Evolutionary conservation across 345 rosid genomes (phyloP).

Genomic region (Eutrema heterophyllum): DNA sequence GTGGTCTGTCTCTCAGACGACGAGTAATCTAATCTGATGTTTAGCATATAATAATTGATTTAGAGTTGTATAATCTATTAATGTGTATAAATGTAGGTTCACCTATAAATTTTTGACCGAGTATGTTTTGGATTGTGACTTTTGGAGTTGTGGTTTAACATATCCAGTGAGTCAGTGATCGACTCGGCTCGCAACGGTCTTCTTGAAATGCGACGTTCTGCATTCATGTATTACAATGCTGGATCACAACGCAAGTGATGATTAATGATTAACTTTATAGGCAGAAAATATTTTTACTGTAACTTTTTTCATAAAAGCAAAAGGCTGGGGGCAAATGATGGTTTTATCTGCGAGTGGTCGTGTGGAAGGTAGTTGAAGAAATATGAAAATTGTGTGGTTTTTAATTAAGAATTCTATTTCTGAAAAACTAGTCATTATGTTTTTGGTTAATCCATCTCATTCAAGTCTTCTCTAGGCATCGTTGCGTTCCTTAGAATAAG

Average conservation of each 20-base stretch:
- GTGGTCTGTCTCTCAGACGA: conserved; percentile 32
- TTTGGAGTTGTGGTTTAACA: not conserved
- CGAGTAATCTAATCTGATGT: conserved; percentile 10
- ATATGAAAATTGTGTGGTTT: too few relatives aligned
- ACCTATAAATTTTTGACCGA: not conserved
- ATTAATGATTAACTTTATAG: not conserved
- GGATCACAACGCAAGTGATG: not conserved
- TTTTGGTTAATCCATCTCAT: too few relatives aligned
- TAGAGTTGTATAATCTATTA: not conserved
- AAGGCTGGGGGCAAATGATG: too few relatives aligned
- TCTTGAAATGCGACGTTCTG: not conserved
- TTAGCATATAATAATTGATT: not conserved
- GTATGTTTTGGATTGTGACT: not conserved
- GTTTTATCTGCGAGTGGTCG: too few relatives aligned
- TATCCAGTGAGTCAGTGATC: not conserved
- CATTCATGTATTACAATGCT: not conserved
- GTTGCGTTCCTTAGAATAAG: not conserved
- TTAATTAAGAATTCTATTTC: too few relatives aligned
- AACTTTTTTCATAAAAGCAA: too few relatives aligned
- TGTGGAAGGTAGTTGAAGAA: too few relatives aligned
- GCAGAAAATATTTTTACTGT: too few relatives aligned
- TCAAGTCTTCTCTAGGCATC: not conserved
- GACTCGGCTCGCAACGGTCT: not conserved
- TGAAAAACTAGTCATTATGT: too few relatives aligned
- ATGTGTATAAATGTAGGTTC: not conserved